Base-by-base conservation (phyloP, 176 grass and related monocot species). In the Aegilops umbellulata region DNA sequence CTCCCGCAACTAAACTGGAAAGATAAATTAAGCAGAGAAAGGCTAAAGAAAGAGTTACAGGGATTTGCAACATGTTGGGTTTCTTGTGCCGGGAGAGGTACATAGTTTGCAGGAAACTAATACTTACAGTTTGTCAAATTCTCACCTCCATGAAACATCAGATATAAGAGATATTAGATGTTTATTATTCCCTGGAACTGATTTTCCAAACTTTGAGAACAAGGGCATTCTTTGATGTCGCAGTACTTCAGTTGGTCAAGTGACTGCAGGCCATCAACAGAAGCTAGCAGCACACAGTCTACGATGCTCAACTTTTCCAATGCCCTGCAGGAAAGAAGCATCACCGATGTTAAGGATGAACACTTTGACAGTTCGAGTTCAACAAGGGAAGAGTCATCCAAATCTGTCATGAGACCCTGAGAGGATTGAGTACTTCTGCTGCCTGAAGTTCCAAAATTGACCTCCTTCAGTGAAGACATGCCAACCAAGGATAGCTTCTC, bases 401-500 rank as follows among this genome's bases (percentile, higher is more conserved):
- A 60, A 60, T 60, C 20, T 8, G 20, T 20, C 19, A 60, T 60
- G 20, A 74, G 25, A 11, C 65, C 60, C 82, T 65, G 20, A 1
- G 27, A 35, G 4, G 60, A 77, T 12, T 47, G 71, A 6, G 58
- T 47, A 23, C 4, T 22, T 49, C 1, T 85, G 9, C n/a, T n/a
- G n/a, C n/a, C n/a, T n/a, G n/a, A n/a, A n/a, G n/a, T n/a, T n/a
- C n/a, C n/a, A n/a, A n/a, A n/a, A n/a, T n/a, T n/a, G n/a, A 42
- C 41, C 41, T 42, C 41, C 41, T 42, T 42, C 3, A 42, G 41
- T 42, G 41, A 42, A 42, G 31, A 39, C 74, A 86, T 29, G 29
- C 84, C 84, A 29, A 86, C 10, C 16, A 86, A 78, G 10, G 74
- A 69, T 8, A 86, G 46, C 4, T 3, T 86, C 74, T 79, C 25